Conservation (phyloP, 2,329 filamentous ascomycete genomes). For the Alternaria triticimaculans region DNA sequence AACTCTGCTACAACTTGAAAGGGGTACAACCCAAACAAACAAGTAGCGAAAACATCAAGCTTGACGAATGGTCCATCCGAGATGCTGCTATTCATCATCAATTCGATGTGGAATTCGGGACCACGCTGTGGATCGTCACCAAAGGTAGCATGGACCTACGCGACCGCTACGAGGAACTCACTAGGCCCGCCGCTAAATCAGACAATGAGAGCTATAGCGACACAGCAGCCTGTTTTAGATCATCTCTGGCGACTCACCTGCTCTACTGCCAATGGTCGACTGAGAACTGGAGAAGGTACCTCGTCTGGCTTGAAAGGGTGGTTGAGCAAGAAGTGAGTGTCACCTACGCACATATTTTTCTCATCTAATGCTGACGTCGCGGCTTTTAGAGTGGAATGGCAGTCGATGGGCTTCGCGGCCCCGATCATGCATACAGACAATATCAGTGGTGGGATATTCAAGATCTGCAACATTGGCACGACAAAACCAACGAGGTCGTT, state of each 20-base stretch:
- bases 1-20: conserved; percentile 49
- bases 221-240: no score
- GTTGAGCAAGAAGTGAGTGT: conserved; percentile 42
- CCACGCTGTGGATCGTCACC: conserved; percentile 52
- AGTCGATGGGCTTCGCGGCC: conserved; percentile 10
- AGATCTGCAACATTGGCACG: conserved; percentile 46
- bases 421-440: no score
- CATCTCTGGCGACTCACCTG: no score
- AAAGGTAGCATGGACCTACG: conserved; percentile 40
- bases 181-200: no score
- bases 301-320: conserved; percentile 48
- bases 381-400: conserved; percentile 19
- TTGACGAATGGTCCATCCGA: conserved; percentile 45
- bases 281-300: conserved; percentile 54
- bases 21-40: conserved; percentile 22
- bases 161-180: conserved; percentile 39
- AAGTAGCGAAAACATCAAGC: conserved; percentile 11
- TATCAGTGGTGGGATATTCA: conserved; percentile 47
- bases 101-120: conserved; percentile 48
- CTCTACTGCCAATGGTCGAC: conserved; percentile 51
- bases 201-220: no score
- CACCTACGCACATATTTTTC: no score
- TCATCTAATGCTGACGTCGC: no score
- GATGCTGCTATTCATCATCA: conserved; percentile 51
- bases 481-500: conserved; percentile 46